These are phyloP conservation scores for Suhomyces bribrorum DNA, from an alignment of 1,139 yeast genomes.

Conservation along the genomic window DNA sequence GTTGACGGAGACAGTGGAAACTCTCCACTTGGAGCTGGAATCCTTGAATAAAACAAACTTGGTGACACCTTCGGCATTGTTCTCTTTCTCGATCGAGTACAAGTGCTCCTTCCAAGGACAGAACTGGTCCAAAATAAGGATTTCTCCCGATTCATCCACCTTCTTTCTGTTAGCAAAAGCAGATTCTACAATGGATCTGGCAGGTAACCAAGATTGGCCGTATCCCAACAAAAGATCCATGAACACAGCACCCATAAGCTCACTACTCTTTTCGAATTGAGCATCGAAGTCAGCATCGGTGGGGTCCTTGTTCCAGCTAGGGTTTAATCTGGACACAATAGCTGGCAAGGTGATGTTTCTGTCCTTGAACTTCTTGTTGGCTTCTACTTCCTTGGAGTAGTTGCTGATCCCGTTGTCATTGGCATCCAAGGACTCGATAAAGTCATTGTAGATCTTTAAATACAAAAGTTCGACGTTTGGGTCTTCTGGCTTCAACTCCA, in stretches of 20 bases:
- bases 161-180: slow-evolving; percentile 61
- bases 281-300: slow-evolving; percentile 68
- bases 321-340: slow-evolving; percentile 73
- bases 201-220: slow-evolving; percentile 91
- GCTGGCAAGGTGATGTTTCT: slow-evolving; percentile 76
- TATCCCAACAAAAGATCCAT: slow-evolving; percentile 64
- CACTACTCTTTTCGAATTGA: slow-evolving; percentile 69
- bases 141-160: slow-evolving; percentile 65
- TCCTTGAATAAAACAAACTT: slow-evolving; percentile 83
- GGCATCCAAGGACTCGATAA: slow-evolving; percentile 87
- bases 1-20: slow-evolving; percentile 82
- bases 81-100: slow-evolving; percentile 68
- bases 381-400: slow-evolving; percentile 55
- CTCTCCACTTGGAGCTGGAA: slow-evolving; percentile 74
- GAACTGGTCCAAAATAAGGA: slow-evolving; percentile 68
- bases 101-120: slow-evolving; percentile 97
- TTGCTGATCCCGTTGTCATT: slow-evolving; percentile 91
- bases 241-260: slow-evolving; percentile 82
- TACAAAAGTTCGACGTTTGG: slow-evolving; percentile 61
- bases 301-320: slow-evolving; percentile 73
- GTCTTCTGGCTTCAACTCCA: slow-evolving; percentile 33
- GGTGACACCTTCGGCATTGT: slow-evolving; percentile 53
- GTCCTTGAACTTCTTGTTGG: slow-evolving; percentile 48
- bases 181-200: slow-evolving; percentile 71
- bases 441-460: slow-evolving; percentile 75